Base-by-base conservation (phyloP, 140 eudicot genomes). In the Bidens hawaiensis region DNA sequence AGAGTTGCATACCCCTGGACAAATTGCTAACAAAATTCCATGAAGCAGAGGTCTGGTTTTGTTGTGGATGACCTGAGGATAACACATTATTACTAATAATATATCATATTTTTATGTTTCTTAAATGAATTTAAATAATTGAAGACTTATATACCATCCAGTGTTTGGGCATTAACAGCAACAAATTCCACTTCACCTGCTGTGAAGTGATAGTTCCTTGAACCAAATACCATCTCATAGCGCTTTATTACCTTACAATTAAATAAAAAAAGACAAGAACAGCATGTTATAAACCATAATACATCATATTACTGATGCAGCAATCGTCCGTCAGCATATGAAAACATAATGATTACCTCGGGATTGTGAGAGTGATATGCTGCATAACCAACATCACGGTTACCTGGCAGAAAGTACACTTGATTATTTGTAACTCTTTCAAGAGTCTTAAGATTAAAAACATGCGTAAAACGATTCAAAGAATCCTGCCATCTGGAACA, bases 301-400 rank as follows among this genome's bases (percentile, higher is more conserved):
- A 45, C 24, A 34, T 45, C 50, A 28, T 25, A 41, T n/a, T 13
- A 30, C 17, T 40, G 18, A 28, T 23, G 36, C 18, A 67, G 33
- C 5, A 61, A n/a, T n/a, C n/a, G n/a, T n/a, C n/a, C n/a, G n/a
- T 40, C 16, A 43, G 36, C 13, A 61, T 49, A 27, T 19, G 17
- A 61, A 60, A 59, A 58, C 45, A 30, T 15, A 19, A 26, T 59
- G 46, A 22, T n/a, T 71, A 88, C 96, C 96, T 83, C 70, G 15
- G 95, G 89, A 67, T 38, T 69, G 18, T 12, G 77, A 55, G 89
- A 71, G 85, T 81, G 81, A 40, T 61, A 48, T 61, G 84, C 85
- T 21, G 89, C 75, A 75, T 93, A 93, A 31, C 97, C 99, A 14
- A 82, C 76, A 45, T 93, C 99, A 75, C 88, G 99, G 79, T 93